phyloP scores from a whole-genome alignment of 23 red algal genomes.

The Gracilaria domingensis region DNA sequence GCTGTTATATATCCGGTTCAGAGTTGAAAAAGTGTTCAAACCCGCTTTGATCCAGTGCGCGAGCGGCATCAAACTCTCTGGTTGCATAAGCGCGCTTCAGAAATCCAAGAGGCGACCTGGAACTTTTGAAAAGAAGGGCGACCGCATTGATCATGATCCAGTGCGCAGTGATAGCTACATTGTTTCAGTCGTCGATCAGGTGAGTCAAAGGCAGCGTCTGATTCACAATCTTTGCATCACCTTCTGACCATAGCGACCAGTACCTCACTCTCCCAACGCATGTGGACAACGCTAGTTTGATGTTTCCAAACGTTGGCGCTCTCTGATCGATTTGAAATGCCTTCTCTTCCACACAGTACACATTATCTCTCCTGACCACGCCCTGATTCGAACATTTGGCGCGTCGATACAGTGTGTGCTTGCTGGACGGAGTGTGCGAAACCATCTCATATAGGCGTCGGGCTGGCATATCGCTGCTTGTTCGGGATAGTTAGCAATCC shows the following conservation, averaged over 20 bases:
- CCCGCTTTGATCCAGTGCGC: too few relatives aligned
- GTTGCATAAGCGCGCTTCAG: slow-evolving; percentile 61
- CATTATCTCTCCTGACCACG: not conserved
- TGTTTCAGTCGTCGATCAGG: too few relatives aligned
- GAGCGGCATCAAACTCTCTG: too few relatives aligned
- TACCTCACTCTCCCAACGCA: slow-evolving; percentile 71
- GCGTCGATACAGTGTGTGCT: slow-evolving; percentile 48
- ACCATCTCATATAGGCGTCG: slow-evolving; percentile 77
- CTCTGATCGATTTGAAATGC: slow-evolving; percentile 64
- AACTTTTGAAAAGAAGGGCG: slow-evolving; percentile 77
- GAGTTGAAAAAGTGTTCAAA: too few relatives aligned
- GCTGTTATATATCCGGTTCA: slow-evolving; percentile 15
- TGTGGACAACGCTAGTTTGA: slow-evolving; percentile 68
- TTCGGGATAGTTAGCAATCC: slow-evolving; percentile 61
- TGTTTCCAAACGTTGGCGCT: slow-evolving; percentile 82
- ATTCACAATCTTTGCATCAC: slow-evolving; percentile 83
- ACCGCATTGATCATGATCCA: slow-evolving; percentile 89
- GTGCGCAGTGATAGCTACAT: slow-evolving; percentile 74
- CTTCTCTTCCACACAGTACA: slow-evolving; percentile 6
- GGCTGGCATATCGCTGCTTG: slow-evolving; percentile 82
- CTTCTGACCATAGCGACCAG: slow-evolving; percentile 88
- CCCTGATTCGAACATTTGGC: slow-evolving; percentile 9
- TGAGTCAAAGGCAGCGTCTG: too few relatives aligned
- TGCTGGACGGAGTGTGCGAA: slow-evolving; percentile 60
- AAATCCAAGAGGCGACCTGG: slow-evolving; percentile 63